Conservation (phyloP, 495 filamentous ascomycete genomes). For the Penicillium canariense region DNA sequence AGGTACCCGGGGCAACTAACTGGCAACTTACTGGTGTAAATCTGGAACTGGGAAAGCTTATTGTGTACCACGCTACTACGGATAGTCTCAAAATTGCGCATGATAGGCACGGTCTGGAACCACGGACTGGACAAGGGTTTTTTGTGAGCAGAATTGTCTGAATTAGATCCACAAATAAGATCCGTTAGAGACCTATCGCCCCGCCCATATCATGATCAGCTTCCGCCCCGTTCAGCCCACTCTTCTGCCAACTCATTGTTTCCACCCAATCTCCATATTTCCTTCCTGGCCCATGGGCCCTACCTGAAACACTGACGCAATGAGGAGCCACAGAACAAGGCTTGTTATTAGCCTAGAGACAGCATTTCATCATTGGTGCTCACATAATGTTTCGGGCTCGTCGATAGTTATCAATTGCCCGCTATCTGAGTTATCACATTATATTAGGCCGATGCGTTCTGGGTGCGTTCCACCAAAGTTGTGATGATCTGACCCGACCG, state of each 20-base stretch:
- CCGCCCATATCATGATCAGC: conserved; percentile 4
- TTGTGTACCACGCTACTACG: not conserved
- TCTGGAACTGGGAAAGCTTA: not conserved
- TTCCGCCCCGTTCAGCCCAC: not conserved
- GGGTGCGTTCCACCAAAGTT: too few relatives aligned
- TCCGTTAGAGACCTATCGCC: not conserved
- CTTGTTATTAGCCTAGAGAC: not conserved
- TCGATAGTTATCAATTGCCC: not conserved
- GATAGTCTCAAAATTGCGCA: conserved; percentile 1
- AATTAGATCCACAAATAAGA: conserved; percentile 2
- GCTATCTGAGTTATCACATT: too few relatives aligned
- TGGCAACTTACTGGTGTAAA: not conserved
- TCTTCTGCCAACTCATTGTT: not conserved
- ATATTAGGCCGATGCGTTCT: too few relatives aligned
- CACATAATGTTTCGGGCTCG: not conserved
- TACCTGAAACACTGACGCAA: conserved; percentile 1
- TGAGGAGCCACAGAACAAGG: not conserved
- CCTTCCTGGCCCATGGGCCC: not conserved
- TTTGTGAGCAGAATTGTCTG: not conserved
- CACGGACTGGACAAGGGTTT: not conserved
- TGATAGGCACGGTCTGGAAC: not conserved
- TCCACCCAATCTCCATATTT: not conserved
- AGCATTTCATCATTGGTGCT: not conserved
- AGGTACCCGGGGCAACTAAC: not conserved
- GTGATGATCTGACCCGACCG: too few relatives aligned